Evolutionary conservation across 2,329 filamentous ascomycete species (phyloP).

Genomic region (Talaromyces atroroseus): DNA sequence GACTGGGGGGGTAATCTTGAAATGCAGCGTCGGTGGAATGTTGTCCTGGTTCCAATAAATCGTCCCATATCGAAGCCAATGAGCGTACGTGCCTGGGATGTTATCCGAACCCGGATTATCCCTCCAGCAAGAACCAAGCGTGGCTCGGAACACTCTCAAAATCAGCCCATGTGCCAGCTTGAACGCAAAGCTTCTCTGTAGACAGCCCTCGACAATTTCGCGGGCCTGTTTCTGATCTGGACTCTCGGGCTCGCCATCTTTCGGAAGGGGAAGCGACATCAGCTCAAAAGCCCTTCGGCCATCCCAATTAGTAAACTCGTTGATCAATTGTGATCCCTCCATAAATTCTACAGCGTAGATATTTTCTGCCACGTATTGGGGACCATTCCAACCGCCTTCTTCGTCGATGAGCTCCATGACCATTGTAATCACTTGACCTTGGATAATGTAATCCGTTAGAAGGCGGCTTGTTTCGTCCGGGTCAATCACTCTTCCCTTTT

Average conservation of each 20-base stretch:
- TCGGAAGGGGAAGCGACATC: slow-evolving; percentile 42
- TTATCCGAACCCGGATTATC: slow-evolving; percentile 46
- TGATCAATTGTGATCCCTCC: slow-evolving; percentile 49
- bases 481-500: slow-evolving; percentile 28
- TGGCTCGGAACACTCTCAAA: slow-evolving; percentile 44
- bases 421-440: slow-evolving; percentile 50
- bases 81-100: slow-evolving; percentile 49
- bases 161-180: slow-evolving; percentile 54
- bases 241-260: slow-evolving; percentile 35
- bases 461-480: slow-evolving; percentile 38
- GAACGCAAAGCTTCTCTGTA: slow-evolving; percentile 50
- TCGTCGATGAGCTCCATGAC: slow-evolving; percentile 50
- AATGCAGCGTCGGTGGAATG: slow-evolving; percentile 26
- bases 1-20: background rate
- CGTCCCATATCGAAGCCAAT: slow-evolving; percentile 49
- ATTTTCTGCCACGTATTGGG: slow-evolving; percentile 45
- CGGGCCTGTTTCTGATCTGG: slow-evolving; percentile 46
- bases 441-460: slow-evolving; percentile 54
- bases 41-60: slow-evolving; percentile 42
- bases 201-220: slow-evolving; percentile 48
- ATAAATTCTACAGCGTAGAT: slow-evolving; percentile 50
- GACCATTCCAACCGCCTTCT: slow-evolving; percentile 50
- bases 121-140: slow-evolving; percentile 52
- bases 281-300: slow-evolving; percentile 47
- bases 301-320: slow-evolving; percentile 49